A percentile compares a stretch with the other conserved stretches of the same genome.
Conservation (phyloP, 257 asterid species). For the Solanum pinnatisectum region DNA sequence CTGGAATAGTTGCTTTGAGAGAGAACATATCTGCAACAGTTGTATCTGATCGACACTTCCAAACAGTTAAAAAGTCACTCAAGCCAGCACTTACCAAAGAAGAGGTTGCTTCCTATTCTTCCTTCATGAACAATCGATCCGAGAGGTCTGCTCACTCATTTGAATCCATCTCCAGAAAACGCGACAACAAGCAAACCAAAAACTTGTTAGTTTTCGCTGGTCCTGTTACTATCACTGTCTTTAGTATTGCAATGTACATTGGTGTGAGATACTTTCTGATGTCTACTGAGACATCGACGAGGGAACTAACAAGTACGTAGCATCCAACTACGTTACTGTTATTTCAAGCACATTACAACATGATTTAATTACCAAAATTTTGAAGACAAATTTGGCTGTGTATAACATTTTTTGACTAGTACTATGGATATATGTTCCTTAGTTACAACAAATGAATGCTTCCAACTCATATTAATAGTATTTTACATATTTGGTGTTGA, state of each 20-base stretch:
- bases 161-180: conserved; percentile 6
- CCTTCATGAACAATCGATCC: conserved; percentile 44
- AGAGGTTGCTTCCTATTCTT: conserved; percentile 52
- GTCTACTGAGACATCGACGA: not conserved
- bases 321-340: not conserved
- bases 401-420: not conserved
- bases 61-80: conserved; percentile 38
- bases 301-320: conserved; percentile 30
- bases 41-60: conserved; percentile 62
- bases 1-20: conserved; percentile 78
- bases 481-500: not conserved
- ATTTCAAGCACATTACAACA: not conserved
- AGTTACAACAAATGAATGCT: not conserved
- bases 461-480: not conserved
- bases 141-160: conserved; percentile 2
- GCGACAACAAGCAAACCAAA: conserved; percentile 11
- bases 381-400: not conserved
- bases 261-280: conserved; percentile 22
- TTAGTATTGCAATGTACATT: conserved; percentile 15
- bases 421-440: not conserved
- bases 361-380: not conserved
- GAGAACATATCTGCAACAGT: conserved; percentile 69
- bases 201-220: conserved; percentile 15
- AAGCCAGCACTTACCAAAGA: conserved; percentile 60
- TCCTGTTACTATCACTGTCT: conserved; percentile 21